Base-by-base conservation (phyloP, 768 basidiomycete species). In the Trichaptum fuscoviolaceum region DNA sequence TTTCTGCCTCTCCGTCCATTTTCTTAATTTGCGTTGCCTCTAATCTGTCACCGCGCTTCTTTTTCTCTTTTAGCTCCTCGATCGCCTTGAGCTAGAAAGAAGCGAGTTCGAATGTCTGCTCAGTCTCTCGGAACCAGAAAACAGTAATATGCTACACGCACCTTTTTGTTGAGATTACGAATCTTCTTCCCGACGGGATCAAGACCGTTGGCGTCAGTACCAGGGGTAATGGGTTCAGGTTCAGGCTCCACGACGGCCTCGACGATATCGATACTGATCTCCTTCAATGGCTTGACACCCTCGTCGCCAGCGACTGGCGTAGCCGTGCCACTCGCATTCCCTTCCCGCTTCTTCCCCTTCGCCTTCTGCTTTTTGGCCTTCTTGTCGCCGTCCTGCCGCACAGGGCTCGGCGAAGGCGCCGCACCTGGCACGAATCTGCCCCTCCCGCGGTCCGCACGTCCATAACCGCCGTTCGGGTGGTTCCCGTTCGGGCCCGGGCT, bases 21-120 rank as follows among this genome's bases (percentile, higher is more conserved):
- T 99, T 99, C 86, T 91, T 92, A 71, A 96, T 80, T 77, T 99
- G 96, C 20, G 96, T 99, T 66, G 89, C 89, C 77, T 99, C 96
- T 34, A 99, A 83, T 65, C 90, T 86, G 76, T 99, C 96, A 0
- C 97, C 96, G 36, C 91, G 86, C 73, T 86, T 90, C 27, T 87
- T 85, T 80, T 95, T 95, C 70, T 92, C 93, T 81, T 98, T 99
- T 63, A 99, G 86, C 73, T 99, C 96, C 24, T 98, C 95, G 70
- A 99, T 99, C n/a, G 96, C 96, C 76, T 97, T 98, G 70, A 99
- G 83, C 95, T 97, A 70, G 30, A 65, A 42, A 65, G 26, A 18
- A n/a, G n/a, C n/a, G n/a, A n/a, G n/a, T n/a, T n/a, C 60, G 8
- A 5, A 64, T 26, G 35, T 66, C 63, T 52, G 3, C 3, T 52